Percentiles rank a stretch among this genome's conserved stretches.
Conservation (phyloP, 108 stramenopile species). For the Nannochloropsis oceanica region DNA sequence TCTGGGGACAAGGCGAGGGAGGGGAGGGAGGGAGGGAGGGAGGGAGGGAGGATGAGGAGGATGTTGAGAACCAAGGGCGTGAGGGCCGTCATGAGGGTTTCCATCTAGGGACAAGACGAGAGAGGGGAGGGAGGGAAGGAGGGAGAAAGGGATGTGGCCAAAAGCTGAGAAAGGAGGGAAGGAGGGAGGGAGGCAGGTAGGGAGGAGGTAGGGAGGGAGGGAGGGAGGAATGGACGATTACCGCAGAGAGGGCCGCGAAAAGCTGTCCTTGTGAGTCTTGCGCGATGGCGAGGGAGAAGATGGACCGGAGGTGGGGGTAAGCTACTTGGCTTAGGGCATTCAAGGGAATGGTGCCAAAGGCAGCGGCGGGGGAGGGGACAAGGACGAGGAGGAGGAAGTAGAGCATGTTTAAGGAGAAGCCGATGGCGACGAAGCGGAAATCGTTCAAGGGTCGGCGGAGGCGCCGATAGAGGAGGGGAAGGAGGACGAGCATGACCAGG, state of each 20-base stretch:
- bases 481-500: neutral
- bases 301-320: neutral
- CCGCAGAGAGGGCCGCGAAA: neutral
- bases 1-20: neutral
- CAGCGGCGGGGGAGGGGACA: neutral
- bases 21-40: neutral
- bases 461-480: neutral
- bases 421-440: neutral
- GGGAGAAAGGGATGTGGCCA: no score
- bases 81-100: neutral
- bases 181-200: neutral
- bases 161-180: no score
- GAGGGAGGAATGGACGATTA: neutral
- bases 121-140: neutral
- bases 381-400: neutral
- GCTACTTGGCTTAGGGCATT: neutral
- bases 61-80: neutral
- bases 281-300: neutral
- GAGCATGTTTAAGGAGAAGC: neutral
- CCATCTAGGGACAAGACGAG: neutral
- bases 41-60: neutral
- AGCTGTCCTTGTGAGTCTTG: neutral
- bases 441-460: neutral
- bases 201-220: neutral
- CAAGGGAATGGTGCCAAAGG: neutral